A percentile compares a stretch with the other conserved stretches of the same genome.
phyloP scores from a whole-genome alignment of 2,329 filamentous ascomycete genomes.

The Hortaea werneckii region DNA sequence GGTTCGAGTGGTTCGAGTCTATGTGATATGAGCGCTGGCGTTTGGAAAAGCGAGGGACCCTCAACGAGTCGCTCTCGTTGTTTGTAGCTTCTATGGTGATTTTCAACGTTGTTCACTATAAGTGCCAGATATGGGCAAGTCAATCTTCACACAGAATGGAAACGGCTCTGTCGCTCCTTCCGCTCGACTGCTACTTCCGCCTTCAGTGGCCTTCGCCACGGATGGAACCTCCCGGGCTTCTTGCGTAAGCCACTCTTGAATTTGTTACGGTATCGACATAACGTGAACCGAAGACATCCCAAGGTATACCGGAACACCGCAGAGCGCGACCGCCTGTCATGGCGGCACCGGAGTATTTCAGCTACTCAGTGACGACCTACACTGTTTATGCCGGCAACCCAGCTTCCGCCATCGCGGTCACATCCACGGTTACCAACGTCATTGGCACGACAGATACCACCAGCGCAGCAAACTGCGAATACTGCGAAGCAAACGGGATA shows the following conservation, averaged over 20 bases:
- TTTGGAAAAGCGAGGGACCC: background rate
- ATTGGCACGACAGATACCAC: background rate
- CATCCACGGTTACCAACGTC: background rate
- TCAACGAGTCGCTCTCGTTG: no score
- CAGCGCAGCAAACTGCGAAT: background rate
- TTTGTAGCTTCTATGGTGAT: no score
- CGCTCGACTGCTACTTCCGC: background rate
- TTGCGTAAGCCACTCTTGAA: no score
- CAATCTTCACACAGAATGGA: no score
- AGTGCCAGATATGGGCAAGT: no score
- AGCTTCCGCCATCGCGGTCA: background rate
- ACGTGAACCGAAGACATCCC: no score
- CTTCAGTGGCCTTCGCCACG: no score
- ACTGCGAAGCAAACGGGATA: background rate
- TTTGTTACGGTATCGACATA: no score
- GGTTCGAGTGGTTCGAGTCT: conserved; percentile 1
- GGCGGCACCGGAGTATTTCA: background rate
- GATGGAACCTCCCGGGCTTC: no score
- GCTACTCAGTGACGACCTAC: background rate
- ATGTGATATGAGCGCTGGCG: conserved; percentile 2
- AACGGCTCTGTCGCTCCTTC: no score
- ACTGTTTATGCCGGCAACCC: background rate
- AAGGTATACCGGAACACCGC: no score
- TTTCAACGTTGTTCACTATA: no score
- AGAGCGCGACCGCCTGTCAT: background rate